A percentile compares a stretch with the other conserved stretches of the same genome.
Evolutionary conservation across 306 rosid species (phyloP).

Genomic region (Aeschynomene evenia): DNA sequence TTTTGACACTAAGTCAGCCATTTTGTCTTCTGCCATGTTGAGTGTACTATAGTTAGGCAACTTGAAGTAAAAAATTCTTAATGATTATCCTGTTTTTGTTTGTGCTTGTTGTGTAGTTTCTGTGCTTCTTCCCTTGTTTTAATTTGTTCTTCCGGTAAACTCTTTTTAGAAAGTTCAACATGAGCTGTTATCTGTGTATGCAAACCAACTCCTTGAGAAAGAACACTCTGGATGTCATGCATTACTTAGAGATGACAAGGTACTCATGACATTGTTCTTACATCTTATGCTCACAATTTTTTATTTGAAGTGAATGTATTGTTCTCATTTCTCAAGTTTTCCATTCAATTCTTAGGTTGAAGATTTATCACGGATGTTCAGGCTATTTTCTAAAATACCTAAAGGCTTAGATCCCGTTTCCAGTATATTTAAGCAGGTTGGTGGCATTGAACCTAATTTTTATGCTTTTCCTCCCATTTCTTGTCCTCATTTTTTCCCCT

Average conservation of each 20-base stretch:
- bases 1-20: slow-evolving; percentile 14
- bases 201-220: slow-evolving; percentile 85
- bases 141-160: slow-evolving; percentile 18
- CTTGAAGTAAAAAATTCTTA: background rate
- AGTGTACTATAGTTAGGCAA: slow-evolving; percentile 22
- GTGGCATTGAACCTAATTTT: slow-evolving; percentile 26
- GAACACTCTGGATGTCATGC: slow-evolving; percentile 94
- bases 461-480: background rate
- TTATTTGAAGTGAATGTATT: background rate
- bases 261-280: slow-evolving; percentile 27
- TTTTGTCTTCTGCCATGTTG: slow-evolving; percentile 17
- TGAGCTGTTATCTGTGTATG: slow-evolving; percentile 70
- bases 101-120: slow-evolving; percentile 20
- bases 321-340: slow-evolving; percentile 15
- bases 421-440: slow-evolving; percentile 83
- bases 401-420: slow-evolving; percentile 91
- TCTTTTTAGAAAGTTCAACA: slow-evolving; percentile 76
- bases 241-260: slow-evolving; percentile 88
- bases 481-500: background rate
- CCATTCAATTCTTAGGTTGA: slow-evolving; percentile 52
- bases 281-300: background rate
- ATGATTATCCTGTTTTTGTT: background rate
- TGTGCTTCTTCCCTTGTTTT: slow-evolving; percentile 25
- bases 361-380: slow-evolving; percentile 95
- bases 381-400: slow-evolving; percentile 95